Evolutionary conservation across 768 basidiomycete species (phyloP), one percentile per base, ranked within the genome.

Genomic region (Podaxis sp.): DNA sequence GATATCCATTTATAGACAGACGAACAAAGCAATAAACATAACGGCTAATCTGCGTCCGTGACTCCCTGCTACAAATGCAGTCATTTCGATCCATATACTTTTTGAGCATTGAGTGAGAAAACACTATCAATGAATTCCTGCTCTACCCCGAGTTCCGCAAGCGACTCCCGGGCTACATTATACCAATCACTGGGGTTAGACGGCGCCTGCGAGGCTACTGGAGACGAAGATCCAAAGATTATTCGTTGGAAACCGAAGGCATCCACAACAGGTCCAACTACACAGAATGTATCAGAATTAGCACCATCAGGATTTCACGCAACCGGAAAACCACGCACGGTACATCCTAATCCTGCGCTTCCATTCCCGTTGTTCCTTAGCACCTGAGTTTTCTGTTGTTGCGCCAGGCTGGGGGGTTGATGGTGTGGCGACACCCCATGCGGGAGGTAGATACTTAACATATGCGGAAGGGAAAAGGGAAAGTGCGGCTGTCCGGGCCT

Each of bases 211-310:
- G 78, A 76, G 3, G 76, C 73, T n/a, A 77, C 72, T 10, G 87
- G 84, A 35, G 88, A 83, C 1, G 90, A 87, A 7, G 91, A 88
- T 6, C 91, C 92, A 72, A 89, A 93, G 18, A 94, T 79, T 65
- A 94, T 91, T 55, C 92, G 83, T 66, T 89, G 79, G 66, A 84
- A 90, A 5, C 92, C 92, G 69, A 93, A 93, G 2, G 92, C 92
- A 70, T 94, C 92, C 63, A 93, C 74, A 38, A 88, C 87, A 14
- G 90, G 92, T 6, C 86, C 88, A 64, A 93, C 91, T 94, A 44
- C 9, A 14, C n/a, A 23, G 42, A 18, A 61, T 48, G 37, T 51
- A 64, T 28, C 58, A 65, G n/a, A 61, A 58, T 23, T 32, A 57
- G 64, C 35, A 66, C 18, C 46, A 57, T 51, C 56, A 32, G 25